Evolutionary conservation across 768 basidiomycete genomes (phyloP), one percentile per base, ranked within the genome.

Genomic region (Boletellus ananas): DNA sequence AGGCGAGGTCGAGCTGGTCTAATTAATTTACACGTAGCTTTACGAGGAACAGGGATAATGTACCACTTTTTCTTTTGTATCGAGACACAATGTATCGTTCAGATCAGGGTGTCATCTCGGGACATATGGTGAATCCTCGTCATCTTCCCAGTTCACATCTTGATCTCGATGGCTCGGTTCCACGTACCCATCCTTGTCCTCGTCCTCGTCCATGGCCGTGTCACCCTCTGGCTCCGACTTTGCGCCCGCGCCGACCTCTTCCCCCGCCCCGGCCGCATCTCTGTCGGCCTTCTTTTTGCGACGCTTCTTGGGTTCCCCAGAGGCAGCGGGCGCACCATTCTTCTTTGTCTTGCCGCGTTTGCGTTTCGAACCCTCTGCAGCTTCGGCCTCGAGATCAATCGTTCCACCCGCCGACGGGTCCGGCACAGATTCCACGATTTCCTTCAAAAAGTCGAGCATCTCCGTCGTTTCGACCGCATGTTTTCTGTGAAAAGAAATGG

Each of bases 391-490:
- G 14, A 90, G 66, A 59, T 87, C 83, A 37, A 88, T 80, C 0
- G 86, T 90, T 2, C 86, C 89, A 11, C 90, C 88, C 17, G 83
- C 83, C 4, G 89, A 87, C 0, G 94, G 94, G 68, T 97, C 94
- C 1, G 90, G 87, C 6, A 95, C 83, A 33, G 75, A 72, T 61
- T 87, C 83, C 20, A 95, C 93, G 45, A 96, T 83, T 64, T 97
- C 94, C 64, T 90, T 88, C 29, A 97, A 79, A 69, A 97, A 98
- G 68, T 97, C 95, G 43, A 97, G 83, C 75, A 84, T 89, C 56
- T 92, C 85, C 11, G 84, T 87, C 14, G 83, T 85, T 50, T 90
- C 87, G 9, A 97, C 84, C 0, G 93, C 91, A 59, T 93, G 90
- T 76, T 98, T 98, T 56, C 94, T 97, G 65, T 11, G 9, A 6